Conservation (phyloP, 805 yeast genomes). For the Candida montana region DNA sequence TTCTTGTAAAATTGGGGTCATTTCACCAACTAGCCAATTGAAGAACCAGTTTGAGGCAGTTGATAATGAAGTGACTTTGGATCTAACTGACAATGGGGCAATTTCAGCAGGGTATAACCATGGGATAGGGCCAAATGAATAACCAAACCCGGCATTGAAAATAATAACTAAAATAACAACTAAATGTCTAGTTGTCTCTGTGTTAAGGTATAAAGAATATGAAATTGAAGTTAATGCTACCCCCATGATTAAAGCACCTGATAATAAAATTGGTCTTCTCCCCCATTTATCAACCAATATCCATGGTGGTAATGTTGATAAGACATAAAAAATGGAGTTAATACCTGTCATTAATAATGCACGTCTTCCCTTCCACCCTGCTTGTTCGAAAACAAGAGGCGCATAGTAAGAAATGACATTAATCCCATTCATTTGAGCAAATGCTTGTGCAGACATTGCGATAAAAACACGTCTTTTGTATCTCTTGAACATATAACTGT, state of each 20-base stretch:
- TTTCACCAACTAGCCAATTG: slow-evolving; percentile 87
- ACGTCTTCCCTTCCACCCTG: slow-evolving; percentile 87
- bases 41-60: slow-evolving; percentile 93
- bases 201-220: slow-evolving; percentile 46
- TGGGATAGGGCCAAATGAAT: slow-evolving; percentile 92
- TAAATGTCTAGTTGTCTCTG: slow-evolving; percentile 52
- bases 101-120: slow-evolving; percentile 88
- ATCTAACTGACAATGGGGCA: slow-evolving; percentile 75
- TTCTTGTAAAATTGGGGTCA: slow-evolving; percentile 83
- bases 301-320: slow-evolving; percentile 86
- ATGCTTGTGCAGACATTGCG: slow-evolving; percentile 86
- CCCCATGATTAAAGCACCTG: slow-evolving; percentile 81
- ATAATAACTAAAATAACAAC: slow-evolving; percentile 75
- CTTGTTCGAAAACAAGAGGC: slow-evolving; percentile 88
- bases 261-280: slow-evolving; percentile 71
- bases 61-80: slow-evolving; percentile 85
- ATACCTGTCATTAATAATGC: slow-evolving; percentile 91
- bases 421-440: slow-evolving; percentile 92
- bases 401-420: slow-evolving; percentile 91
- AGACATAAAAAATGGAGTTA: slow-evolving; percentile 53
- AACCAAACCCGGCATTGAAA: slow-evolving; percentile 81
- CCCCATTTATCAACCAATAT: slow-evolving; percentile 89
- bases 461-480: slow-evolving; percentile 76
- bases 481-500: slow-evolving; percentile 66
- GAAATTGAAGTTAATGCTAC: slow-evolving; percentile 61